phyloP scores from a whole-genome alignment of 1,284 basidiomycete genomes.

The Cutaneotrichosporon arboriforme region DNA sequence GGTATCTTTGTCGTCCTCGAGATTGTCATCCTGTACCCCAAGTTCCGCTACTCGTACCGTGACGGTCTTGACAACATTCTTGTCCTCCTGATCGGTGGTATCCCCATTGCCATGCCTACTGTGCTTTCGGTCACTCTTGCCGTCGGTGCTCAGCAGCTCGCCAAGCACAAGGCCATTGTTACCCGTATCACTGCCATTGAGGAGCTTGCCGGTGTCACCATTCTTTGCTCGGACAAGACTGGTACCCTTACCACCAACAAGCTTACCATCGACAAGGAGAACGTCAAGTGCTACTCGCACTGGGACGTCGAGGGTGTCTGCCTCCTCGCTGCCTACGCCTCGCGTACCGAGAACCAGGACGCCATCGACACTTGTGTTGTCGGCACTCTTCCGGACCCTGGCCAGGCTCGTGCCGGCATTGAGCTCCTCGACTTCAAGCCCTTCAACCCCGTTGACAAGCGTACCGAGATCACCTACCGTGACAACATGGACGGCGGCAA shows the following conservation, averaged over 20 bases:
- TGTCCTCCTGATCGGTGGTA: constrained; percentile 95
- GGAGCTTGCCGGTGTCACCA: constrained; percentile 93
- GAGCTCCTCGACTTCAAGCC: constrained; percentile 98
- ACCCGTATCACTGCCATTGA: constrained; percentile 98
- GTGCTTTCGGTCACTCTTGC: constrained; percentile 94
- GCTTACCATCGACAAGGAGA: constrained; percentile 91
- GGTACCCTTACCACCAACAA: constrained; percentile 98
- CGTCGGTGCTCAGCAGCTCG: constrained; percentile 94
- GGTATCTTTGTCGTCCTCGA: constrained; percentile 88
- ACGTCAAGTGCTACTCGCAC: constrained; percentile 84
- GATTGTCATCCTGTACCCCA: constrained; percentile 81
- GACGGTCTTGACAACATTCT: constrained; percentile 93
- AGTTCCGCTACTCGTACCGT: constrained; percentile 82
- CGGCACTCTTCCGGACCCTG: constrained; percentile 65
- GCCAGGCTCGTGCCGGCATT: constrained; percentile 80
- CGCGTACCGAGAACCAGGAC: constrained; percentile 97
- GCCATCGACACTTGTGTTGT: constrained; percentile 90
- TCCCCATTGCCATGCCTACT: constrained; percentile 97
- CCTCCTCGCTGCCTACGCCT: constrained; percentile 89
- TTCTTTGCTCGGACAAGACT: constrained; percentile 95
- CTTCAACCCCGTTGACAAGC: constrained; percentile 99
- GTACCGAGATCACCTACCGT: constrained; percentile 95
- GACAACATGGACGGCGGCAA: constrained; percentile 81
- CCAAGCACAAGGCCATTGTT: constrained; percentile 97
- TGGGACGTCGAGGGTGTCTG: constrained; percentile 87